Evolutionary conservation across 441 rosid species (phyloP), one percentile per base, ranked within the genome.

Genomic region (Aleurites moluccanus): DNA sequence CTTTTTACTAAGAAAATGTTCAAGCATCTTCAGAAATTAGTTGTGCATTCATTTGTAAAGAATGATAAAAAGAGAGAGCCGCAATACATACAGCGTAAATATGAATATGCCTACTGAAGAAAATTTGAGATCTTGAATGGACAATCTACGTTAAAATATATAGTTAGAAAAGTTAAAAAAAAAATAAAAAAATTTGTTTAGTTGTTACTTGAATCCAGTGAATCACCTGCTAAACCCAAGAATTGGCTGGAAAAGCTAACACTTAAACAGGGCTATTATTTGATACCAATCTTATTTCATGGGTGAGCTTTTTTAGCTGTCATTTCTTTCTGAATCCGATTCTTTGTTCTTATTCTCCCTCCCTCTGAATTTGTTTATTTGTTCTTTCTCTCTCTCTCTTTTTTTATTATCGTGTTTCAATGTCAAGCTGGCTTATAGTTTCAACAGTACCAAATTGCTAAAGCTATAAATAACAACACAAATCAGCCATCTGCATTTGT

Each of bases 291-390:
- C 85, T 77, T 85, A 38, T 56, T 59, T 79, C 21, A 52, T 69
- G 68, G 56, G 69, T 5, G 57, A 71, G 69, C 82, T 70, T 79
- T 75, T 75, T 70, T 77, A 73, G 85, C 79, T 82, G 80, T 57
- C 45, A 55, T 68, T 66, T 80, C 74, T 69, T 35, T 27, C 15
- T 73, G 87, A 78, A 83, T 81, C 77, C 45, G 86, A 85, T 86
- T 80, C 87, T 50, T 80, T 84, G n/a, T 75, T 76, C 68, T 79
- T 63, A 55, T 80, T 53, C 63, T n/a, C 20, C 20, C 9, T 7
- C 47, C 64, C 53, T 44, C 74, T 61, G 25, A 57, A 35, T 33
- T 50, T 69, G 33, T 53, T 13, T 64, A 33, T 68, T 30, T 30
- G 5, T 44, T 57, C n/a, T n/a, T 40, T 21, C 20, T 23, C 15